Conservation (phyloP, 2,329 filamentous ascomycete species). For the Xylariaceae sp. region DNA sequence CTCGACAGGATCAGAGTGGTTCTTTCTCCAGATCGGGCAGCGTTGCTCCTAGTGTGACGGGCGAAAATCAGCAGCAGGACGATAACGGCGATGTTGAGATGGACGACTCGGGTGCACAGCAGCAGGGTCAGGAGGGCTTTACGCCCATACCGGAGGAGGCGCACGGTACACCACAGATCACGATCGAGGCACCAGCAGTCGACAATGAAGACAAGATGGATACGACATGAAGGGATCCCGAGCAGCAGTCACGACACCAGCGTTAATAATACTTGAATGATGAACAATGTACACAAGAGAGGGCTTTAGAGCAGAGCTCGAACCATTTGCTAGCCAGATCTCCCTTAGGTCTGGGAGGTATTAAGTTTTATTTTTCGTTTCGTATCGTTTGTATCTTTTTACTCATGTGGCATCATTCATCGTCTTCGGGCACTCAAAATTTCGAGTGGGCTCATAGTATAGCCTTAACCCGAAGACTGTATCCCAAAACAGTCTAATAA, state of each 20-base stretch:
- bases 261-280: constrained; percentile 10
- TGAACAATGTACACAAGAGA: constrained; percentile 16
- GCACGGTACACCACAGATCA: constrained; percentile 39
- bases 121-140: constrained; percentile 25
- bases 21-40: constrained; percentile 38
- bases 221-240: constrained; percentile 37
- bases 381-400: constrained; percentile 1
- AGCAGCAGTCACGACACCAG: neutral
- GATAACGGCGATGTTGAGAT: constrained; percentile 34
- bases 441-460: neutral
- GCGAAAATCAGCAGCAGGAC: constrained; percentile 35
- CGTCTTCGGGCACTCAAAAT: neutral
- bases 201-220: constrained; percentile 61
- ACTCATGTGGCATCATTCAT: constrained; percentile 18
- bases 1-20: constrained; percentile 28
- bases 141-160: constrained; percentile 32
- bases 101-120: constrained; percentile 34
- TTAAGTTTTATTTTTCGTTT: neutral
- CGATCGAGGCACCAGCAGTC: constrained; percentile 44
- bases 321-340: neutral
- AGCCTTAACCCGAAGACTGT: neutral
- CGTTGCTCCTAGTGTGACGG: constrained; percentile 32
- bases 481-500: neutral
- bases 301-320: constrained; percentile 11
- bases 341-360: neutral